These are phyloP conservation scores for Talaromyces sp. DNA, from an alignment of 2,329 filamentous ascomycete genomes.

Conservation along the genomic window DNA sequence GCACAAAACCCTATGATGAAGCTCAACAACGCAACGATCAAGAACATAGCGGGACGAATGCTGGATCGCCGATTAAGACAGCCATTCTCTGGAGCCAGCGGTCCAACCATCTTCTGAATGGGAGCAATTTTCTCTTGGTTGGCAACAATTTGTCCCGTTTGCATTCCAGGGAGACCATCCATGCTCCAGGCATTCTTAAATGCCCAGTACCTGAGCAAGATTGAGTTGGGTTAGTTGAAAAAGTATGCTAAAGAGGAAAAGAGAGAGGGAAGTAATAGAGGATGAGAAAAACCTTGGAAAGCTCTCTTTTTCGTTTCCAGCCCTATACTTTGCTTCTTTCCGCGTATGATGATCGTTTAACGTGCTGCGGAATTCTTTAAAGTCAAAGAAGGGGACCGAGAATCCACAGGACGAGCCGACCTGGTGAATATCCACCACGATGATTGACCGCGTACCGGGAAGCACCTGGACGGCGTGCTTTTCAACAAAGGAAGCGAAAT, in stretches of 20 bases:
- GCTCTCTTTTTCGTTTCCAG: slow-evolving; percentile 10
- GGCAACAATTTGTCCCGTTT: slow-evolving; percentile 1
- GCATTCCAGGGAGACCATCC: slow-evolving; percentile 8
- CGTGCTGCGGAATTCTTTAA: slow-evolving; percentile 7
- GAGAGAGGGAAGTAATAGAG: background rate
- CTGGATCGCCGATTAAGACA: background rate
- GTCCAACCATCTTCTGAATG: slow-evolving; percentile 9
- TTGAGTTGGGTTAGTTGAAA: background rate
- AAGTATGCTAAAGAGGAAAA: background rate
- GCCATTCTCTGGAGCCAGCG: slow-evolving; percentile 7
- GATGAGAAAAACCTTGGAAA: slow-evolving; percentile 6
- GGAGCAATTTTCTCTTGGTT: slow-evolving; percentile 8
- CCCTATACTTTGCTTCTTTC: slow-evolving; percentile 7
- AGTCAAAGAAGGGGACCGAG: slow-evolving; percentile 10
- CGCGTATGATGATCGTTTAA: slow-evolving; percentile 1
- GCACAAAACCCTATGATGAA: slow-evolving; percentile 3
- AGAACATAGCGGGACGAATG: background rate
- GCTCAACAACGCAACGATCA: slow-evolving; percentile 6
- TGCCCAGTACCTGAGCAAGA: slow-evolving; percentile 8
- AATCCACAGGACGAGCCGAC: slow-evolving; percentile 11
- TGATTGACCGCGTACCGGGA: slow-evolving; percentile 8
- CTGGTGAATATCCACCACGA: slow-evolving; percentile 11
- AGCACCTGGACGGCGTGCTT: slow-evolving; percentile 1
- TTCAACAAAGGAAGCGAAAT: slow-evolving; percentile 8
- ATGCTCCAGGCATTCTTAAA: slow-evolving; percentile 11